phyloP scores from a whole-genome alignment of 2,329 filamentous ascomycete species.

The Neurospora sp. region DNA sequence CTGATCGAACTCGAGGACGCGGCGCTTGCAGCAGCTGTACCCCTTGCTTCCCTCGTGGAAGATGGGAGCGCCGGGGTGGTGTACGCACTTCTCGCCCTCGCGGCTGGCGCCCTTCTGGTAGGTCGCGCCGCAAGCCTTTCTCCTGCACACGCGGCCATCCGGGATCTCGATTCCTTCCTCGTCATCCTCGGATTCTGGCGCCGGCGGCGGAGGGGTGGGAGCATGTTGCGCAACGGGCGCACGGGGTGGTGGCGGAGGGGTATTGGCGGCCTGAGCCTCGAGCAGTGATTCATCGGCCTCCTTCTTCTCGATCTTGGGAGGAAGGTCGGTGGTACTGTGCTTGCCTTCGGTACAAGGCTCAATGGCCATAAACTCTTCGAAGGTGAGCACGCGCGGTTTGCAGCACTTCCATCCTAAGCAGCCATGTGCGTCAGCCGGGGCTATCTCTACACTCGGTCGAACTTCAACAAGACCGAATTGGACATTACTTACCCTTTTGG shows the following conservation, averaged over 20 bases:
- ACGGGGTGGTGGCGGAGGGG: slow-evolving; percentile 24
- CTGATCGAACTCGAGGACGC: slow-evolving; percentile 93
- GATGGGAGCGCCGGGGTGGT: slow-evolving; percentile 83
- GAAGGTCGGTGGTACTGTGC: slow-evolving; percentile 76
- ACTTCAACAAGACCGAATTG: background rate
- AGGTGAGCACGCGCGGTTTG: slow-evolving; percentile 91
- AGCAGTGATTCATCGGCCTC: slow-evolving; percentile 31
- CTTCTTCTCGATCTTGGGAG: slow-evolving; percentile 52
- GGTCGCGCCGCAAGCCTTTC: slow-evolving; percentile 59
- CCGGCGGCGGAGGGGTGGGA: slow-evolving; percentile 45
- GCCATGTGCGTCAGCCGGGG: background rate
- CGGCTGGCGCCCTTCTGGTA: slow-evolving; percentile 53
- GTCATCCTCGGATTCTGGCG: slow-evolving; percentile 77
- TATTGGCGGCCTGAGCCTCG: slow-evolving; percentile 30
- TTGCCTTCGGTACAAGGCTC: slow-evolving; percentile 86
- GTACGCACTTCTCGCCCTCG: slow-evolving; percentile 67
- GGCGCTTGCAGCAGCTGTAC: slow-evolving; percentile 91
- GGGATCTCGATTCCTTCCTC: slow-evolving; percentile 66
- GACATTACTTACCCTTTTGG: slow-evolving; percentile 70
- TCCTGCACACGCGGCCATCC: slow-evolving; percentile 64
- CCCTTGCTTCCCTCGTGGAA: slow-evolving; percentile 99
- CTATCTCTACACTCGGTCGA: background rate
- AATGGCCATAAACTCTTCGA: slow-evolving; percentile 94
- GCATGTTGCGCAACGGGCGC: slow-evolving; percentile 34
- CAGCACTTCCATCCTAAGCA: slow-evolving; percentile 91